Percentiles rank a stretch among this genome's conserved stretches.
Conservation (phyloP, 495 filamentous ascomycete species). For the Achaetomiella virescens region DNA sequence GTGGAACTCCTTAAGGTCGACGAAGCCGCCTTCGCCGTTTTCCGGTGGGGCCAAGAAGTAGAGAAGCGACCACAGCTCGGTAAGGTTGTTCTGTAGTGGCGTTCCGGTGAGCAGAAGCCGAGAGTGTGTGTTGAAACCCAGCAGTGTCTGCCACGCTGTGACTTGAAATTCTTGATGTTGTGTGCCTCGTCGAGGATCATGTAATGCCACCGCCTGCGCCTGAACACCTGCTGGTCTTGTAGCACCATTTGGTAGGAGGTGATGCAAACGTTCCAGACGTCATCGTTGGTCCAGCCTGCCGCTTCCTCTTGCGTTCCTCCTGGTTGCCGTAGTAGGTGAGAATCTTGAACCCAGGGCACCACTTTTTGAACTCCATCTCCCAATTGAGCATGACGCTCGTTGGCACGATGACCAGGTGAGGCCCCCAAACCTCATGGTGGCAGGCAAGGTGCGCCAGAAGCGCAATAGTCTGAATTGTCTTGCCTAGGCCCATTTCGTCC, state of each 20-base stretch:
- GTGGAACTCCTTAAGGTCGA: conserved; percentile 84
- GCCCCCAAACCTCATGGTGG: conserved; percentile 87
- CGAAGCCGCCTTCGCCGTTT: conserved; percentile 79
- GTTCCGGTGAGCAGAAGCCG: conserved; percentile 90
- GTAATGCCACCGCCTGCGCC: conserved; percentile 91
- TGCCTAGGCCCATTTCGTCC: conserved; percentile 98
- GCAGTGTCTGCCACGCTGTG: conserved; percentile 88
- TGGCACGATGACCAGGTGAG: conserved; percentile 92
- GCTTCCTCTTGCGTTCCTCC: conserved; percentile 86
- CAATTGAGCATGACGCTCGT: conserved; percentile 99
- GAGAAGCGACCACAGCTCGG: conserved; percentile 92
- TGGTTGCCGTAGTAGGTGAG: conserved; percentile 92
- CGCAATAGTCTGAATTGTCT: conserved; percentile 97
- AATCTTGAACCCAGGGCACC: conserved; percentile 97
- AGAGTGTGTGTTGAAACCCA: conserved; percentile 83
- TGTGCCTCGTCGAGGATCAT: conserved; percentile 98
- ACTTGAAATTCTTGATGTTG: conserved; percentile 99
- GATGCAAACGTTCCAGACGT: conserved; percentile 93
- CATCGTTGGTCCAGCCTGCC: conserved; percentile 82
- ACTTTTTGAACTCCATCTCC: conserved; percentile 99
- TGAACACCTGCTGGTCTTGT: conserved; percentile 88
- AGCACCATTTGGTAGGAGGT: conserved; percentile 96
- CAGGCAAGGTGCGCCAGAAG: conserved; percentile 90
- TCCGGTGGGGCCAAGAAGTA: conserved; percentile 94
- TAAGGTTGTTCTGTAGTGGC: conserved; percentile 93